Base-by-base conservation (phyloP, 768 basidiomycete genomes). In the Kwoniella dejecticola region DNA sequence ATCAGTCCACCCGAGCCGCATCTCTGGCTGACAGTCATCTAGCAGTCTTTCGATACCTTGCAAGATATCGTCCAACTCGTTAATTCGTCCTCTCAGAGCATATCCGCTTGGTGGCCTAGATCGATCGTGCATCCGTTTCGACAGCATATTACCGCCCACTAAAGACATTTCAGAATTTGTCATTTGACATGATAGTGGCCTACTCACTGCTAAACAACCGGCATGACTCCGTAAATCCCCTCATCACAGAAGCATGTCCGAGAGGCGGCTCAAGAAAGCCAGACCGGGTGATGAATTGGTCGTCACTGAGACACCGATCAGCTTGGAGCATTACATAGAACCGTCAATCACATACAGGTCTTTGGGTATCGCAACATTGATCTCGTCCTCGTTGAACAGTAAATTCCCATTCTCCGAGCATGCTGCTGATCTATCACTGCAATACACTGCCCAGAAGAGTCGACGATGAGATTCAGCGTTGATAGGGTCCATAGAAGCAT, bases 141-240 rank as follows among this genome's bases (percentile, higher is more conserved):
- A 50, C 8, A 50, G 48, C 48, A 50, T 50, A 29, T 50, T 50
- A 15, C 48, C 48, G 27, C 48, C 48, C 27, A 50, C 48, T 50
- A 29, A 10, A 12, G 26, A 48, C 5, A n/a, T 29, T 8, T 11
- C 6, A 30, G n/a, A 50, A 30, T 26, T 11, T 13, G 24, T 23
- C 13, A 30, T 50, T 24, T 0, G 21, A 15, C 11, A 17, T 50
- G 17, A 7, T 6, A n/a, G 27, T n/a, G 13, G 0, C 3, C 29
- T 6, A 50, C 48, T 50, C n/a, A 50, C 48, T 3, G 30, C 48
- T 50, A 21, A 50, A 50, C 48, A 50, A 29, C 15, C 48, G 48
- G 33, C 48, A 50, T 15, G 48, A 50, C 15, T 50, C 27, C 10
- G 24, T 24, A 19, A 50, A 50, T 10, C 48, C 48, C 7, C 48